phyloP scores from a whole-genome alignment of 2,329 filamentous ascomycete genomes.

The Chrysoporthe deuterocubensis region DNA sequence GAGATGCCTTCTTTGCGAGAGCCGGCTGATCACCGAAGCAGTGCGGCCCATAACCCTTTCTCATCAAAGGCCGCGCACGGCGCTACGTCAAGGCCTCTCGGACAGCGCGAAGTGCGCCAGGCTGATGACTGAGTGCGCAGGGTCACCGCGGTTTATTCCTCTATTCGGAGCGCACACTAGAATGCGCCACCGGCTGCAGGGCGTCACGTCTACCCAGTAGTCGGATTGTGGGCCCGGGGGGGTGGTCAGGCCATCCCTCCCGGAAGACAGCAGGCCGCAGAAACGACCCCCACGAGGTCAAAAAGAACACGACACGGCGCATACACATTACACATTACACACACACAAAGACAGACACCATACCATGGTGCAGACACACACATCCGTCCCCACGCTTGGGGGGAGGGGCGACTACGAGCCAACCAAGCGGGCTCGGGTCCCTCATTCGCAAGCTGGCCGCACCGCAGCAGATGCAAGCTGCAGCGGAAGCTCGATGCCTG shows the following conservation, averaged over 20 bases:
- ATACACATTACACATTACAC: background rate
- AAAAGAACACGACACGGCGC: background rate
- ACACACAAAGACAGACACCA: background rate
- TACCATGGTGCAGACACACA: background rate
- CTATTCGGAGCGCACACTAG: background rate
- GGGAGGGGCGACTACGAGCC: background rate
- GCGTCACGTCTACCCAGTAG: background rate
- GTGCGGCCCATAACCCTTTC: too few relatives aligned
- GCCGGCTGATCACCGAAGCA: slow-evolving; percentile 1
- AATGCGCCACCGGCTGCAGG: background rate
- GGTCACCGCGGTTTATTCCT: background rate
- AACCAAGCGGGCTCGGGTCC: background rate
- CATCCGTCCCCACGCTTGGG: background rate
- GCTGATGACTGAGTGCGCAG: background rate
- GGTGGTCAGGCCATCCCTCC: background rate
- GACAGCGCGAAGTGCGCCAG: background rate
- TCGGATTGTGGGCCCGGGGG: background rate
- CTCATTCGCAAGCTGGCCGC: background rate
- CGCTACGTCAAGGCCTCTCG: background rate
- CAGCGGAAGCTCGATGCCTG: slow-evolving; percentile 7
- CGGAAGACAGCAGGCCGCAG: slow-evolving; percentile 4
- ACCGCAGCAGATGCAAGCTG: slow-evolving; percentile 10
- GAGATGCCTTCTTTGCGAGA: background rate
- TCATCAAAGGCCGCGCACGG: background rate
- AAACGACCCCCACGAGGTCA: background rate